Evolutionary conservation across 2,329 filamentous ascomycete genomes (phyloP), one percentile per base, ranked within the genome.

Genomic region (Colletotrichum brevisporum): DNA sequence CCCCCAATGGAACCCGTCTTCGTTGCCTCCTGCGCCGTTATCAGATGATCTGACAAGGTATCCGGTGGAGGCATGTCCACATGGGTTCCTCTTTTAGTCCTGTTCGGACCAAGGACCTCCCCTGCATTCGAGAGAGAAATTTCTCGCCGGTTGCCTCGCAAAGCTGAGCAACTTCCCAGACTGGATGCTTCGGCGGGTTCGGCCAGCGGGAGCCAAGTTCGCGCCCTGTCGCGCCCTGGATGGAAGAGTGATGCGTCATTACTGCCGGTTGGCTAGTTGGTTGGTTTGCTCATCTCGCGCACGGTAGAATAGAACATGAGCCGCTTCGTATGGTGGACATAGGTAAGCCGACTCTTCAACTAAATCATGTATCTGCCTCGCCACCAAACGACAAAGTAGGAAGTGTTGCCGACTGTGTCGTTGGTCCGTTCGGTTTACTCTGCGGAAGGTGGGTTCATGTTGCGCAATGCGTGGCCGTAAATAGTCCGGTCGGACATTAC

Each of bases 31-130:
- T 52, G 47, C 21, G 31, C 43, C 48, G 53, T 68, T 68, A 68
- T 65, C 65, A 68, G 65, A 68, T 68, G 65, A 65, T 68, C 65
- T 68, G 65, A 65, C 60, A 68, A 65, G 65, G 53, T 51, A 36
- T 18, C 4, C 18, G 31, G 48, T 68, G 65, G 65, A 8, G 53
- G n/a, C 2, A 3, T 5, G 16, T 43, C 65, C 65, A 58, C 54
- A 26, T 2, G 5, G n/a, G 48, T 50, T 54, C 60, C 60, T 50
- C 59, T 59, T 68, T 53, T 48, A 31, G 21, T 54, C 13, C 26
- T 13, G 24, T 15, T 45, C 27, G 15, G 21, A 53, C 16, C 39
- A 53, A 31, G 65, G 61, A 13, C n/a, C 21, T 36, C 31, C 54
- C 61, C 45, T 41, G 59, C 6, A n/a, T 13, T 26, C 2, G 18